phyloP scores from a whole-genome alignment of 2,329 filamentous ascomycete species.

The Pseudopyricularia cyperi region DNA sequence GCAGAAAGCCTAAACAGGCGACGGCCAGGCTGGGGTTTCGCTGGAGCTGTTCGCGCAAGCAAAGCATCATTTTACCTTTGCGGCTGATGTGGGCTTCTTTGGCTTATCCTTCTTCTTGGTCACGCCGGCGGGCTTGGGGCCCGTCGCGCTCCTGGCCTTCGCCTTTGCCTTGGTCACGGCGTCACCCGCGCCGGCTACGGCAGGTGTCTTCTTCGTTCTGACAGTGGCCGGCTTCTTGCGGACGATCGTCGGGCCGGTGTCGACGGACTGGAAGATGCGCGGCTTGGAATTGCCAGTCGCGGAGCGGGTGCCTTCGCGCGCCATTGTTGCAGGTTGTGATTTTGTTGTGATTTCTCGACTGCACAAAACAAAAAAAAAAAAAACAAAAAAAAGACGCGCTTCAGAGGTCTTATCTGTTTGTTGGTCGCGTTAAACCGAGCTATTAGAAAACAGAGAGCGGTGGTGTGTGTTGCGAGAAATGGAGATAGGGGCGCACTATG shows the following conservation, averaged over 20 bases:
- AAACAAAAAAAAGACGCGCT: too few relatives aligned
- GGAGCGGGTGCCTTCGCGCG: conserved; percentile 38
- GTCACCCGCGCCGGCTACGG: not conserved
- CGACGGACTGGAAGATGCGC: conserved; percentile 34
- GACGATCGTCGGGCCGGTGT: conserved; percentile 32
- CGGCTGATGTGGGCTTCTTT: conserved; percentile 19
- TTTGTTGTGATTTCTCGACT: too few relatives aligned
- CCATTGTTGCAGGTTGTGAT: conserved; percentile 19
- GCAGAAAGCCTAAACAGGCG: not conserved
- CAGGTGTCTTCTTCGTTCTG: conserved; percentile 6
- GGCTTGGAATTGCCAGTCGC: conserved; percentile 38
- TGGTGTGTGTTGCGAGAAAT: too few relatives aligned
- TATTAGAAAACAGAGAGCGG: too few relatives aligned
- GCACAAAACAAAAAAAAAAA: too few relatives aligned
- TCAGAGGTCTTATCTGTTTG: too few relatives aligned
- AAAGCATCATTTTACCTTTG: conserved; percentile 13
- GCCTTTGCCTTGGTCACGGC: conserved; percentile 15
- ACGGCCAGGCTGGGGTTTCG: too few relatives aligned
- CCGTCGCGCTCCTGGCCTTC: conserved; percentile 10
- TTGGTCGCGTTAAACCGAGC: too few relatives aligned
- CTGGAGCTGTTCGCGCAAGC: too few relatives aligned
- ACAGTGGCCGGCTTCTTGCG: conserved; percentile 14
- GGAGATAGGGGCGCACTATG: too few relatives aligned
- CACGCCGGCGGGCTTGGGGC: conserved; percentile 18
- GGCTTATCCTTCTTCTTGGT: conserved; percentile 23